Percentiles rank a stretch among this genome's conserved stretches.
Conservation (phyloP, 352 stramenopile genomes). For the Phytophthora aleatoria region DNA sequence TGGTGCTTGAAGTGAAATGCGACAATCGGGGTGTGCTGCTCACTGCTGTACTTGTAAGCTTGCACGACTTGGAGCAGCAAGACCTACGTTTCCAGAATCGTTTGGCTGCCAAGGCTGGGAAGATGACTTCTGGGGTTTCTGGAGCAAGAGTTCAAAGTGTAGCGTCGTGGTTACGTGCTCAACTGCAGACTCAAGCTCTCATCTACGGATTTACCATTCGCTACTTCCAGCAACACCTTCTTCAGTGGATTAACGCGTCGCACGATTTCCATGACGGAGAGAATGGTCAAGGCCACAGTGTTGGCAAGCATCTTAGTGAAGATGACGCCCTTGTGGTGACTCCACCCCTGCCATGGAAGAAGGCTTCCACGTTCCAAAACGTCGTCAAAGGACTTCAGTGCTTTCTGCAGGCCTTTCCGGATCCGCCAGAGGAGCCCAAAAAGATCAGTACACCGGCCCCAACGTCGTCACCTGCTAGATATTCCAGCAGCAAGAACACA, state of each 20-base stretch:
- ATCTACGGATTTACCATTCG: slow-evolving; percentile 82
- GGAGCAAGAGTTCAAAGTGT: slow-evolving; percentile 58
- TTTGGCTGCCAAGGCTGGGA: slow-evolving; percentile 22
- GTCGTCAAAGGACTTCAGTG: slow-evolving; percentile 81
- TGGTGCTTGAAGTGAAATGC: slow-evolving; percentile 77
- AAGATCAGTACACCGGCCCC: not conserved
- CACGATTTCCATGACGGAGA: slow-evolving; percentile 35
- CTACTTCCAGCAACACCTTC: slow-evolving; percentile 74
- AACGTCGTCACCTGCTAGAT: not conserved
- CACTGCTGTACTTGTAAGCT: slow-evolving; percentile 61
- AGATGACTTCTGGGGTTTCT: slow-evolving; percentile 15
- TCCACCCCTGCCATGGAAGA: slow-evolving; percentile 34
- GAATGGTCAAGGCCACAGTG: slow-evolving; percentile 12
- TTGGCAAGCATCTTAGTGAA: slow-evolving; percentile 28
- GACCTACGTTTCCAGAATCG: slow-evolving; percentile 61
- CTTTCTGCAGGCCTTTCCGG: slow-evolving; percentile 69
- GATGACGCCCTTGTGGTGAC: slow-evolving; percentile 24
- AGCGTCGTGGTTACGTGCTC: slow-evolving; percentile 48
- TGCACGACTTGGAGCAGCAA: slow-evolving; percentile 68
- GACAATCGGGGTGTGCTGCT: slow-evolving; percentile 74
- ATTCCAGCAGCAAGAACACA: slow-evolving; percentile 2
- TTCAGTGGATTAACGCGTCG: slow-evolving; percentile 54
- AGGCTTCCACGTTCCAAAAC: slow-evolving; percentile 65
- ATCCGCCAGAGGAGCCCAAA: slow-evolving; percentile 28
- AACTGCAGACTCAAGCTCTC: slow-evolving; percentile 59